These are phyloP conservation scores for Tricholoma matsutake DNA, from an alignment of 768 basidiomycete species.

Conservation along the genomic window DNA sequence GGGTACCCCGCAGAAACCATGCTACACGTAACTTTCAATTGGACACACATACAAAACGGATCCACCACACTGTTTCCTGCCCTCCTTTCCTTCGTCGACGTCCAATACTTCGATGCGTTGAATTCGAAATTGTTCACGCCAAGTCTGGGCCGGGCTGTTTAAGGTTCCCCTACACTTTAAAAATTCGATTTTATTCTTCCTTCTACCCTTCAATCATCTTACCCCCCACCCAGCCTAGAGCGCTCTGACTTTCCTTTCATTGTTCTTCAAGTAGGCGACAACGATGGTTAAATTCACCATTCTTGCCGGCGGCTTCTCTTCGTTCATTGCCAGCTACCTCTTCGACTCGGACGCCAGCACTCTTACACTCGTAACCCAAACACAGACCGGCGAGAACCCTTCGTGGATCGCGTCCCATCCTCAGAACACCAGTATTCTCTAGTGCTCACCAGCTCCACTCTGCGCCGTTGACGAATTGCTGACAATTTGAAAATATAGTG, in stretches of 20 bases:
- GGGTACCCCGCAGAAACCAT: no score
- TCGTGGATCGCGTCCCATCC: slow-evolving; percentile 60
- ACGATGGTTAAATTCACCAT: slow-evolving; percentile 48
- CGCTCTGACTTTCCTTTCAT: neutral
- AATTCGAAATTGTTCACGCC: no score
- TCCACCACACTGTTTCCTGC: no score
- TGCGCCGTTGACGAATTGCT: neutral
- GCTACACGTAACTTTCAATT: no score
- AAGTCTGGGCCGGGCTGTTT: no score
- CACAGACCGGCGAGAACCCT: slow-evolving; percentile 45
- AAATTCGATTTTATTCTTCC: no score
- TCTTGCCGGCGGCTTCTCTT: slow-evolving; percentile 45
- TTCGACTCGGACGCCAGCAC: slow-evolving; percentile 50
- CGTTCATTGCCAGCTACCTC: slow-evolving; percentile 43
- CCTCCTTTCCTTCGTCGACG: no score
- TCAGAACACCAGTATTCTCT: slow-evolving; percentile 52
- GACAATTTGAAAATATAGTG: slow-evolving; percentile 30
- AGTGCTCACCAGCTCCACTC: slow-evolving; percentile 35
- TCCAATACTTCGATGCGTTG: no score
- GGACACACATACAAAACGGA: no score
- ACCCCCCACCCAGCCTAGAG: neutral
- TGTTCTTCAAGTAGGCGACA: neutral
- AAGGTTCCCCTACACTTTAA: no score
- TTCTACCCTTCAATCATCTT: no score
- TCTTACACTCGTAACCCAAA: slow-evolving; percentile 43